Percentiles rank a stretch among this genome's conserved stretches.
Evolutionary conservation across 2,329 filamentous ascomycete genomes (phyloP).

Genomic region (Aspergillaceae sp.): DNA sequence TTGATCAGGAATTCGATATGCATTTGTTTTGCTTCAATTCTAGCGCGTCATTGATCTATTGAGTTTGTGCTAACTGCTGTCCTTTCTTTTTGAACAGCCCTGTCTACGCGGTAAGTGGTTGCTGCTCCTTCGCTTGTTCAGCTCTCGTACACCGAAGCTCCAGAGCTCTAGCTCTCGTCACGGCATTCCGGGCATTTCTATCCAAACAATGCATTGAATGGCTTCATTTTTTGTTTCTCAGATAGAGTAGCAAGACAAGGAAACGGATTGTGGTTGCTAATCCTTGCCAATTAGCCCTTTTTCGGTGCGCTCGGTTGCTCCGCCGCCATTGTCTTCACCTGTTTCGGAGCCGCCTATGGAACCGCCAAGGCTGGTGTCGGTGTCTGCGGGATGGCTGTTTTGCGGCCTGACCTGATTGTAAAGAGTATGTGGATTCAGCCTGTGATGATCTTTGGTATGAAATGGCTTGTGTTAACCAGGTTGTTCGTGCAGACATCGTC

Average conservation of each 20-base stretch:
- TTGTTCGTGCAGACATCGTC: constrained; percentile 70
- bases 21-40: not conserved
- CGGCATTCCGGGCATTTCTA: not conserved
- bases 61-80: constrained; percentile 14
- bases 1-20: constrained; percentile 22
- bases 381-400: constrained; percentile 96
- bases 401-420: constrained; percentile 95
- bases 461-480: not conserved
- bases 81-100: constrained; percentile 52
- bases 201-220: not conserved
- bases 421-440: constrained; percentile 67
- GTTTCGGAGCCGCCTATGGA: constrained; percentile 93
- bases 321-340: constrained; percentile 91
- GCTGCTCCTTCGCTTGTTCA: not conserved
- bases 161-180: not conserved
- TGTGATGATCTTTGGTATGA: too few species aligned
- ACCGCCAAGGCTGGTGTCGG: constrained; percentile 99
- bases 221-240: not conserved
- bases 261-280: constrained; percentile 17
- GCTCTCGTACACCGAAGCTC: not conserved
- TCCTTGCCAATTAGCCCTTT: constrained; percentile 56
- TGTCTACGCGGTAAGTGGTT: constrained; percentile 90
- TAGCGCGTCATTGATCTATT: not conserved
- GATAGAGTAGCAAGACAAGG: not conserved
- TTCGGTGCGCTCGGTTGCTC: constrained; percentile 97